Percentiles rank a stretch among this genome's conserved stretches.
Conservation (phyloP, 1,139 yeast species). For the Saccharomycopsis hybrid region DNA sequence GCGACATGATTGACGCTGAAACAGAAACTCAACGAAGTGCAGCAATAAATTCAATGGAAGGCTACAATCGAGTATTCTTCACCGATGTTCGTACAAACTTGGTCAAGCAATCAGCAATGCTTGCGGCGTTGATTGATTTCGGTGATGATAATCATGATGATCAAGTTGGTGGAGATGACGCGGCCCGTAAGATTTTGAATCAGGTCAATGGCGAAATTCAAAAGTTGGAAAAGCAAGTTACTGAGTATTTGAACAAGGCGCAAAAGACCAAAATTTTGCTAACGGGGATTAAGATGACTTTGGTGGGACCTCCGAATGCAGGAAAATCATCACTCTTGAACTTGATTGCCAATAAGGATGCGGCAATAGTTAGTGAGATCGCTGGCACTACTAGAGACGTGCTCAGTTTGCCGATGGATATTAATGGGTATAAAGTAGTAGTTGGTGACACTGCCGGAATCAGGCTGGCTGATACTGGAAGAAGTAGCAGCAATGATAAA, state of each 20-base stretch:
- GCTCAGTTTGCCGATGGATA: constrained; percentile 73
- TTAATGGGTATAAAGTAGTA: constrained; percentile 77
- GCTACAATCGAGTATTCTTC: constrained; percentile 52
- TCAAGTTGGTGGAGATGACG: constrained; percentile 44
- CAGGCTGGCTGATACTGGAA: constrained; percentile 40
- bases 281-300: constrained; percentile 65
- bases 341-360: constrained; percentile 65
- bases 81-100: constrained; percentile 61
- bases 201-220: constrained; percentile 37
- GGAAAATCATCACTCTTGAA: constrained; percentile 89
- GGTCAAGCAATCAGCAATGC: constrained; percentile 59
- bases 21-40: constrained; percentile 82
- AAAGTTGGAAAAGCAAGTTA: constrained; percentile 42
- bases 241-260: constrained; percentile 43
- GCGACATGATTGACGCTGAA: constrained; percentile 89
- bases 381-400: constrained; percentile 96
- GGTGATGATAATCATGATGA: constrained; percentile 92
- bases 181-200: constrained; percentile 22
- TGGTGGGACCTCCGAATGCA: constrained; percentile 93
- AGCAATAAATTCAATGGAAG: constrained; percentile 68
- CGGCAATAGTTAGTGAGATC: constrained; percentile 84
- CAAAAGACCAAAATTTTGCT: constrained; percentile 58
- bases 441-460: constrained; percentile 95
- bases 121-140: constrained; percentile 88
- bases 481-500: no score